Evolutionary conservation across 1,284 basidiomycete genomes (phyloP).

Genomic region (Cryptococcus hybrid): DNA sequence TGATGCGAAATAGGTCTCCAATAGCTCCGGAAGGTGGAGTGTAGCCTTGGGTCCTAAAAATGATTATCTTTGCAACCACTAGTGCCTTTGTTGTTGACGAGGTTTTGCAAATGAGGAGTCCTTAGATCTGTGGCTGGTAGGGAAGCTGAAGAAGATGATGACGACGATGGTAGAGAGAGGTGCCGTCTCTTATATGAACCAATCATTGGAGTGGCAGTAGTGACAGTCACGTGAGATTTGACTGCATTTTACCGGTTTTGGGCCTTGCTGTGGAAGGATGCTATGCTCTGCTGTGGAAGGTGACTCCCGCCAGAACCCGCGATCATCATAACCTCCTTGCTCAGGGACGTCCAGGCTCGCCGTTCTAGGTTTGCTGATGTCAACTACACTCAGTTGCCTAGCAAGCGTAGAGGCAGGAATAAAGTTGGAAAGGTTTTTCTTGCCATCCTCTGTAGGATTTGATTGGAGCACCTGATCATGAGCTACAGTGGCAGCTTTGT

Average conservation of each 20-base stretch:
- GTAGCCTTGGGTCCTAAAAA: background rate
- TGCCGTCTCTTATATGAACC: background rate
- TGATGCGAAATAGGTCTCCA: background rate
- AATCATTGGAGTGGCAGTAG: background rate
- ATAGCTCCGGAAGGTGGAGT: background rate
- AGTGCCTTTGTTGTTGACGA: background rate
- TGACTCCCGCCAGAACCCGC: background rate
- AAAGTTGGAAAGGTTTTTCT: too few relatives aligned
- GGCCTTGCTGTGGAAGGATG: too few relatives aligned
- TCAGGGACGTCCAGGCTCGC: background rate
- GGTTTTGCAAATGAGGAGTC: background rate
- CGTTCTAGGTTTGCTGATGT: background rate
- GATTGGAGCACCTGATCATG: too few relatives aligned
- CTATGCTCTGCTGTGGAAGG: too few relatives aligned
- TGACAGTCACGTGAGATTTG: too few relatives aligned
- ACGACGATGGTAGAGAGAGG: constrained; percentile 1
- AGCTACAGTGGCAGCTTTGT: too few relatives aligned
- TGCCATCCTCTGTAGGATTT: too few relatives aligned
- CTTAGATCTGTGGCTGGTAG: constrained; percentile 1
- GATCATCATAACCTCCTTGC: background rate
- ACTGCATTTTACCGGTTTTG: too few relatives aligned
- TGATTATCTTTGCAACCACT: background rate
- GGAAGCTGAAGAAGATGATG: background rate
- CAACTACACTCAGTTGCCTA: background rate
- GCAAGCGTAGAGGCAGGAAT: background rate